Base-by-base conservation (phyloP, 2,329 filamentous ascomycete species). In the Nemania sp. region DNA sequence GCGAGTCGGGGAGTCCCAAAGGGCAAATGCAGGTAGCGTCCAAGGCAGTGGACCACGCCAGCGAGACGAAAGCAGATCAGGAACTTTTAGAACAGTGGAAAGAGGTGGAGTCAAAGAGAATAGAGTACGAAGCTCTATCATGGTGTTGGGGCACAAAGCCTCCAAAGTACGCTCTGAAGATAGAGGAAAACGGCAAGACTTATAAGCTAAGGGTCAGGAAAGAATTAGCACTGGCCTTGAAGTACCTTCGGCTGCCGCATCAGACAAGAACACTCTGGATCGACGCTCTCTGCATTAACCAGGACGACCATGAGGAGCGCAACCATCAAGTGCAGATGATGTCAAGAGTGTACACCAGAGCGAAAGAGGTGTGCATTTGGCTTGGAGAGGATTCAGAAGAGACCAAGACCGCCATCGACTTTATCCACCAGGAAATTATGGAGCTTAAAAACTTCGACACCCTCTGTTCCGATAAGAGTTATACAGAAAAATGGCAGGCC, bases 321-420 rank as follows among this genome's bases (percentile, higher is more conserved):
- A 72, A 71, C 40, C 57, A 68, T 25, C 76, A 77, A 59, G 73
- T 78, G 2, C 60, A 66, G 29, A 68, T 73, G 62, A 77, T 78
- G 74, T 51, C 68, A 2, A 47, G 57, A 2, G 74, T 78, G 17
- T 78, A 77, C 54, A 65, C 64, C 17, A 65, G 68, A 15, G 72
- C 73, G 0, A 60, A 69, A 20, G 65, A 69, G 3, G 74, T 75
- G 15, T 73, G 65, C 40, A 63, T 74, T 9, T 75, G 74, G 71
- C 66, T 77, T 7, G 77, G 76, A 40, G 61, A 67, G 11, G 55
- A 69, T 2, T 57, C 45, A 6, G 45, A 48, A 3, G 25, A 69
- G 11, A 73, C 69, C 25, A 55, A 56, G 4, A 61, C 60, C 11
- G 75, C 74, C 3, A 68, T 77, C 20, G 39, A 62, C 1, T 76